phyloP scores from a whole-genome alignment of 352 stramenopile genomes.

The Elongisporangium senticosum region DNA sequence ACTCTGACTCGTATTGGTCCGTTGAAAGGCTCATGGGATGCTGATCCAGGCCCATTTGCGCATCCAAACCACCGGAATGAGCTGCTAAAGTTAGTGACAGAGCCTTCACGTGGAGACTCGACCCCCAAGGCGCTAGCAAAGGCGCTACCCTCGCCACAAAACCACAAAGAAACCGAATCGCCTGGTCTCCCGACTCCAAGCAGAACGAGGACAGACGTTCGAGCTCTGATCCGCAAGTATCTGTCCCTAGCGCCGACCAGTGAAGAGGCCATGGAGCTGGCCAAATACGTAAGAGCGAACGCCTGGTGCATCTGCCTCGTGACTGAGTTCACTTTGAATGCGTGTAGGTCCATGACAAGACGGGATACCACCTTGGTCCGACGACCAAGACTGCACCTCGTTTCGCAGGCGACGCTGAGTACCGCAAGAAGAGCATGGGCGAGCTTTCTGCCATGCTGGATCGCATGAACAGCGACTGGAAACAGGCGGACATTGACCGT shows the following conservation, averaged over 20 bases:
- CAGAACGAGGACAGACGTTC: conserved; percentile 15
- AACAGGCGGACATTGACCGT: conserved; percentile 30
- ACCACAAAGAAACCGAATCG: not conserved
- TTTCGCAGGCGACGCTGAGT: conserved; percentile 30
- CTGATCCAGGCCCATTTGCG: conserved; percentile 21
- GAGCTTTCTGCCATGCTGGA: conserved; percentile 33
- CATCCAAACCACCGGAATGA: conserved; percentile 34
- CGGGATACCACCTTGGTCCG: conserved; percentile 42
- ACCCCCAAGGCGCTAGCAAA: not conserved
- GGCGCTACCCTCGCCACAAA: not conserved
- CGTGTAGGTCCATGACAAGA: conserved; percentile 30
- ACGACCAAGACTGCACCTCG: conserved; percentile 19
- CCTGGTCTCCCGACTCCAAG: not conserved
- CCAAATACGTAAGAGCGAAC: conserved; percentile 6
- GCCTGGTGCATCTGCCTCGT: too few relatives aligned
- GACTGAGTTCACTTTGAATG: not conserved
- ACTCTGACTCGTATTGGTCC: not conserved
- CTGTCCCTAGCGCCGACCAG: conserved; percentile 27
- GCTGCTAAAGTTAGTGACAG: conserved; percentile 25
- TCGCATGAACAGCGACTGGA: conserved; percentile 50
- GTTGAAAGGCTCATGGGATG: not conserved
- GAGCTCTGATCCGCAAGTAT: conserved; percentile 37
- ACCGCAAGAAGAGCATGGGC: conserved; percentile 37
- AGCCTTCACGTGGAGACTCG: not conserved
- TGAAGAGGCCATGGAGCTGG: conserved; percentile 35